Evolutionary conservation across 768 basidiomycete genomes (phyloP).

Genomic region (Collybia sordida): DNA sequence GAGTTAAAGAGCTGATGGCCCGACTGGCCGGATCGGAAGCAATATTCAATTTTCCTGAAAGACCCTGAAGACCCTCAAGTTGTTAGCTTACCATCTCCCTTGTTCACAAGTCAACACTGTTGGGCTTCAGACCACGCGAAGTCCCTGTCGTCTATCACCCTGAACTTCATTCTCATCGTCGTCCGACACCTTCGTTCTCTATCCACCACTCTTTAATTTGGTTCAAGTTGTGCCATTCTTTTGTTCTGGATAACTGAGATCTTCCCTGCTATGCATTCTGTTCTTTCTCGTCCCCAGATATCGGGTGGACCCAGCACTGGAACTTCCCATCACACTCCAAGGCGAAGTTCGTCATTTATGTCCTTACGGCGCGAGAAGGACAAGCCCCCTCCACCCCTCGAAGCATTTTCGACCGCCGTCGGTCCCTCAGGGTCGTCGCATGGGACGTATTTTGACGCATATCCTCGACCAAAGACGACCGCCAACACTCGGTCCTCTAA

Average conservation of each 20-base stretch:
- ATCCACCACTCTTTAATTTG: constrained; percentile 7
- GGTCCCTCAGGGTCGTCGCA: constrained; percentile 27
- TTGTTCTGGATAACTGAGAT: background rate
- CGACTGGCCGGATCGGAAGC: too few species aligned
- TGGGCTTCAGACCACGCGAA: too few species aligned
- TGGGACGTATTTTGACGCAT: constrained; percentile 44
- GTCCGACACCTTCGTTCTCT: constrained; percentile 3
- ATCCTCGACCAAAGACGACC: constrained; percentile 38
- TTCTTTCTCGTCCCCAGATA: constrained; percentile 34
- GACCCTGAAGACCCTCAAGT: too few species aligned
- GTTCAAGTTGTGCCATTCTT: constrained; percentile 7
- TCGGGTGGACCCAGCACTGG: constrained; percentile 22
- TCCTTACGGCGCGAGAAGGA: constrained; percentile 54
- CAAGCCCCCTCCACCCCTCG: constrained; percentile 24
- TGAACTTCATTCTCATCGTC: background rate
- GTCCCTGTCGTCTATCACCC: background rate
- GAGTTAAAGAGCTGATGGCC: too few species aligned
- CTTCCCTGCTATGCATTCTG: constrained; percentile 31
- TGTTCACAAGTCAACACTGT: too few species aligned
- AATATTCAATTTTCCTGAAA: too few species aligned
- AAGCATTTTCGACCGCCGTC: constrained; percentile 17
- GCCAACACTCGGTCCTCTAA: constrained; percentile 32
- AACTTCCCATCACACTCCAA: constrained; percentile 40
- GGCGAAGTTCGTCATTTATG: constrained; percentile 57
- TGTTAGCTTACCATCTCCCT: too few species aligned